Base-by-base conservation (phyloP, 345 rosid species). In the Luvunga scandens region DNA sequence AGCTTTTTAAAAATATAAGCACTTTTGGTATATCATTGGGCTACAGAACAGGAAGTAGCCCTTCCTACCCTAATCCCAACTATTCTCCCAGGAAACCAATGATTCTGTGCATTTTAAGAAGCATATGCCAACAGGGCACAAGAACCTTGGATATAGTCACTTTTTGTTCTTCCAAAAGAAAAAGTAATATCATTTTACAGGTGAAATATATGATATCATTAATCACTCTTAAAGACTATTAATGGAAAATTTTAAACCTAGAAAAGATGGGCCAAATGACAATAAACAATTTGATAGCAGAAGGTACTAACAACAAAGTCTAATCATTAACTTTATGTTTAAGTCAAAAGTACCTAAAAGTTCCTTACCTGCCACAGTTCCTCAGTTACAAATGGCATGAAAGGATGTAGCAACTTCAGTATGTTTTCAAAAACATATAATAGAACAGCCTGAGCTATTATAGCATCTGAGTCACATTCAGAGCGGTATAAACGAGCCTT, bases 351-450 rank as follows among this genome's bases (percentile, higher is more conserved):
- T 13, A 45, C 50, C 50, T 13, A 38, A 69, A 67, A 71, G 59
- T 34, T 25, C 21, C 33, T 73, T 78, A 95, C 99, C 97, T 93
- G 99, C 99, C 98, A 95, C n/a, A 93, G 90, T 73, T 90, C 94
- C 83, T 95, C 98, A 1, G 96, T 95, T 57, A 95, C 99, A 76
- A 95, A 95, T 14, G 99, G 99, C 98, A 95, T 95, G 83, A 95
- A 95, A 5, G 99, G 99, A 85, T 95, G 99, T 39, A 95, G 87
- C 86, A 95, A 82, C 83, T 92, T 93, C 77, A 95, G 90, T 82
- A 91, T 85, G 75, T 89, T 91, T 86, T 91, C 94, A 75, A 93
- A 95, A 81, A 92, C 93, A 83, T 95, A 92, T 66, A 95, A 82
- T 53, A 93, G 85, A 84, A 93, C 96, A 31, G 99, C 90, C 87